phyloP scores from a whole-genome alignment of 1,139 yeast species.

The Arxiozyma bovina region DNA sequence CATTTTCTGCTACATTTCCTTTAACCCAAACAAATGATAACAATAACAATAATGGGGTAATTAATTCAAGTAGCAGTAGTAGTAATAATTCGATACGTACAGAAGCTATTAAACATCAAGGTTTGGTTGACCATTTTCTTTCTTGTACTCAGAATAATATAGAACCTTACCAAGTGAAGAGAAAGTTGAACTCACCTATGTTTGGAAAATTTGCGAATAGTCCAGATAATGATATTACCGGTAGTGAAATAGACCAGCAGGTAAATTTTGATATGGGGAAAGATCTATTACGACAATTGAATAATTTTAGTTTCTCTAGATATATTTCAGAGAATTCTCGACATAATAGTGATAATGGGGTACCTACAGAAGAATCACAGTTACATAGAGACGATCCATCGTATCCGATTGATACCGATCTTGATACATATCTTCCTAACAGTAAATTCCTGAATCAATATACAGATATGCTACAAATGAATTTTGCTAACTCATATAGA shows the following conservation, averaged over 20 bases:
- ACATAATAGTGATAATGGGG: not conserved
- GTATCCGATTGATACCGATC: not conserved
- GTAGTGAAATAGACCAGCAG: not conserved
- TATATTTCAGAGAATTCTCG: not conserved
- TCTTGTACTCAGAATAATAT: constrained; percentile 11
- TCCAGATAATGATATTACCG: not conserved
- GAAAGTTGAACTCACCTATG: not conserved
- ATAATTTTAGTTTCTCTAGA: not conserved
- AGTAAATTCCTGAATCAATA: not conserved
- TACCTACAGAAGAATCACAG: not conserved
- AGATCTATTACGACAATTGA: not conserved
- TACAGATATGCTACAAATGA: constrained; percentile 2
- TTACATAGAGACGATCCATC: not conserved
- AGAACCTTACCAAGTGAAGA: constrained; percentile 11
- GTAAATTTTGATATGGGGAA: not conserved
- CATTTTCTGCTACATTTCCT: not conserved
- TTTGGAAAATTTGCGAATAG: not conserved
- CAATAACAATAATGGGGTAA: not conserved
- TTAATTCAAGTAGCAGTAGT: not conserved
- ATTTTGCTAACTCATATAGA: constrained; percentile 18
- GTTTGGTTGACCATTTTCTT: constrained; percentile 12
- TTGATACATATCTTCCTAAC: not conserved
- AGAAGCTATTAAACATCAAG: constrained; percentile 11
- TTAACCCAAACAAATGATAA: not conserved
- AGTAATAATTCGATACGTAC: not conserved